Base-by-base conservation (phyloP, 371 early-diverging fungal genomes). In the Mucor circinelloides region DNA sequence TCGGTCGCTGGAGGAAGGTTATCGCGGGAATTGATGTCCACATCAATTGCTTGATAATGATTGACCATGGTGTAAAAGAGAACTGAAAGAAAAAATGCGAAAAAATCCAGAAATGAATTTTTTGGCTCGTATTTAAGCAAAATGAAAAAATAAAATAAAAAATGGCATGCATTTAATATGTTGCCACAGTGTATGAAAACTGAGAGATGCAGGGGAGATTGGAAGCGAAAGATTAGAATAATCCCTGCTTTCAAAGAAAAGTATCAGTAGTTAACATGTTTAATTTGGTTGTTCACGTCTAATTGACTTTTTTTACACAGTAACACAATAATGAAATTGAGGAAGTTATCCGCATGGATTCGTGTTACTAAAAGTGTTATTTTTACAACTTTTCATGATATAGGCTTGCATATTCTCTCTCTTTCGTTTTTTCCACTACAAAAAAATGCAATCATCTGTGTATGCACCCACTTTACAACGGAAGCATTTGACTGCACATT, bases 401-500 rank as follows among this genome's bases (percentile, higher is more conserved):
- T 46, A 46, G 23, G 19, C 46, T 19, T 46, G 46, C 46, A 46
- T 46, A 46, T 46, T 28, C 19, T 66, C 7, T 19, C 17, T 52
- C 3, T 60, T 44, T 42, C 17, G 36, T 60, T 34, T 63, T n/a
- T 34, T 36, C 36, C 46, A 3, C n/a, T 64, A 19, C 10, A 19
- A 50, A 21, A 62, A 19, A 32, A 62, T 60, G 54, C 56, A 42
- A 3, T 32, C 55, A 10, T 25, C 42, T 44, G 60, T 67, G 55
- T 23, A 61, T 56, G 58, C 63, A 64, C 21, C 64, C 31, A 59
- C 54, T 38, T 28, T 21, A 60, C 36, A 60, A 59, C 28, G 69
- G 50, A 69, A 64, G 59, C 27, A 64, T 32, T 69, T 60, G 32
- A 64, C 69, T 42, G 69, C 46, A 25, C 64, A 69, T 60, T 69